A percentile compares a stretch with the other conserved stretches of the same genome.
Conservation (phyloP, 257 asterid genomes). For the Nicotiana undulata region DNA sequence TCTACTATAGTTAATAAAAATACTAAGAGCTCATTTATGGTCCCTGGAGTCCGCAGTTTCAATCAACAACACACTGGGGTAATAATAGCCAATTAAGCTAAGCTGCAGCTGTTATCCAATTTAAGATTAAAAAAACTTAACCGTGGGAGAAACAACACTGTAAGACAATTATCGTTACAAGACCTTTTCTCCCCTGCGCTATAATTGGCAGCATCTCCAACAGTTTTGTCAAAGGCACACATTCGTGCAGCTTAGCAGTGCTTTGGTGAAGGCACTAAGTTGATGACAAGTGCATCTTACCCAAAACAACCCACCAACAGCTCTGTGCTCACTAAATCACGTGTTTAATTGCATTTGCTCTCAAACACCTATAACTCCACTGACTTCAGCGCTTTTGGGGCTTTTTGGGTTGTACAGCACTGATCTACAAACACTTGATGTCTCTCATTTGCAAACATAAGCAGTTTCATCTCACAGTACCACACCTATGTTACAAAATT, state of each 20-base stretch:
- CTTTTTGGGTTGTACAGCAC: background rate
- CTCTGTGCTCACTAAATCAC: background rate
- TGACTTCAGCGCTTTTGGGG: background rate
- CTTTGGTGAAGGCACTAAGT: background rate
- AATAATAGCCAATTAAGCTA: background rate
- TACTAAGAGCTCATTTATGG: background rate
- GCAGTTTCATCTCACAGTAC: background rate
- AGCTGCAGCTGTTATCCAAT: background rate
- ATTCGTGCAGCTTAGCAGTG: background rate
- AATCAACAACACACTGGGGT: background rate
- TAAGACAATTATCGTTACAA: background rate
- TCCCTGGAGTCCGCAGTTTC: background rate
- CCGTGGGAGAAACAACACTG: background rate
- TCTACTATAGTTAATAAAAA: background rate
- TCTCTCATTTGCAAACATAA: background rate
- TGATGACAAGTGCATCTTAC: background rate
- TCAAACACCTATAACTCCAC: background rate
- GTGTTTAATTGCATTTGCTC: background rate
- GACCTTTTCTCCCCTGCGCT: background rate
- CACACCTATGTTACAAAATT: background rate
- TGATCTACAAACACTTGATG: background rate
- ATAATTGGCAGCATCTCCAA: background rate
- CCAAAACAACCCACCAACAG: background rate
- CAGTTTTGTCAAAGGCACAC: background rate
- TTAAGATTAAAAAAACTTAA: background rate